A percentile compares a stretch with the other conserved stretches of the same genome.
These are phyloP conservation scores for Penicillium daleae DNA, from an alignment of 495 filamentous ascomycete genomes.

Conservation along the genomic window DNA sequence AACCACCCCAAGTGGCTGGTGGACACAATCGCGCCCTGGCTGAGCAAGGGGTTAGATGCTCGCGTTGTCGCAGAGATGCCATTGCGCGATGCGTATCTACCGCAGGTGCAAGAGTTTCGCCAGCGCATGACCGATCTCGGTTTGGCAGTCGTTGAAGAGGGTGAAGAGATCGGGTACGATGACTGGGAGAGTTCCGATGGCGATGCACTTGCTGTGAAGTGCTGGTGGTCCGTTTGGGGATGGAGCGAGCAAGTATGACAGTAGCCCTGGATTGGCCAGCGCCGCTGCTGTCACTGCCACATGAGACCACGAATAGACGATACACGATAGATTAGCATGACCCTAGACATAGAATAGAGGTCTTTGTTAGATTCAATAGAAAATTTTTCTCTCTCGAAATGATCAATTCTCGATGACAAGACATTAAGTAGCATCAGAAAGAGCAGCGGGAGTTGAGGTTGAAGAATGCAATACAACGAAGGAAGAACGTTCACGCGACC, in stretches of 20 bases:
- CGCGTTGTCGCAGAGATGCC: conserved; percentile 69
- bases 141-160: conserved; percentile 58
- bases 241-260: conserved; percentile 51
- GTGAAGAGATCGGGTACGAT: conserved; percentile 67
- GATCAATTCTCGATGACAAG: background rate
- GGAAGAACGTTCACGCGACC: conserved; percentile 10
- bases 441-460: background rate
- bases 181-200: conserved; percentile 65
- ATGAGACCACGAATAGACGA: conserved; percentile 38
- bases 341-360: conserved; percentile 19
- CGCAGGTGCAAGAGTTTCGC: conserved; percentile 58
- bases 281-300: conserved; percentile 6
- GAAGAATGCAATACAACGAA: conserved; percentile 6
- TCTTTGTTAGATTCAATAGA: conserved; percentile 1
- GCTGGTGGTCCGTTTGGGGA: conserved; percentile 71
- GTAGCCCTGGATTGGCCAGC: conserved; percentile 4
- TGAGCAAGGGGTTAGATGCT: conserved; percentile 50
- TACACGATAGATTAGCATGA: conserved; percentile 40
- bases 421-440: background rate
- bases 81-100: conserved; percentile 59
- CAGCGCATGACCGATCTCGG: conserved; percentile 56
- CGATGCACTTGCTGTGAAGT: conserved; percentile 56
- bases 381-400: background rate
- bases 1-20: conserved; percentile 67
- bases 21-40: conserved; percentile 56